phyloP scores from a whole-genome alignment of 2,329 filamentous ascomycete genomes.

The Cercospora zeina region DNA sequence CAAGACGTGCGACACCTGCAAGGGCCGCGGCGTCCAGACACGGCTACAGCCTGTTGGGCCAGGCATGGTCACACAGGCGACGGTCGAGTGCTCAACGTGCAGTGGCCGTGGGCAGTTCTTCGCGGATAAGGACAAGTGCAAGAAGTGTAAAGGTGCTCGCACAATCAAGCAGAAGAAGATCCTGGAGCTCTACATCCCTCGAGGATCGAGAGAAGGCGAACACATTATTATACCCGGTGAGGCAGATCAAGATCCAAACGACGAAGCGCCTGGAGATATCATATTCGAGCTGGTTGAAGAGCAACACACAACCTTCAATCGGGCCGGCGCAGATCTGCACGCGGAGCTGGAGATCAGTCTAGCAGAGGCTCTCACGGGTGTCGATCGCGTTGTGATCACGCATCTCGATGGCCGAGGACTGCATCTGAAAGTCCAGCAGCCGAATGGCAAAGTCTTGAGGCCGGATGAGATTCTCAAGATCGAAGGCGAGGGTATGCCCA shows the following conservation, averaged over 20 bases:
- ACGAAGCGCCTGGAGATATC: slow-evolving; percentile 87
- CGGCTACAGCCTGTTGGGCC: slow-evolving; percentile 81
- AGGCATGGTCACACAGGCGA: slow-evolving; percentile 78
- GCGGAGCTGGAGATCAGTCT: slow-evolving; percentile 80
- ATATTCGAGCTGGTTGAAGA: slow-evolving; percentile 84
- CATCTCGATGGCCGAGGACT: slow-evolving; percentile 94
- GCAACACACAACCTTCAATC: slow-evolving; percentile 76
- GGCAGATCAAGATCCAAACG: slow-evolving; percentile 87
- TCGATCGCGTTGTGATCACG: slow-evolving; percentile 84
- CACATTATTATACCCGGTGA: slow-evolving; percentile 88
- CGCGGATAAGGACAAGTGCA: slow-evolving; percentile 96
- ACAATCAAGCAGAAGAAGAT: slow-evolving; percentile 88
- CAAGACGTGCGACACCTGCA: slow-evolving; percentile 78
- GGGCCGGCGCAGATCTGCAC: slow-evolving; percentile 79
- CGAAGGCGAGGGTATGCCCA: slow-evolving; percentile 87
- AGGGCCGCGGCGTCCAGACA: slow-evolving; percentile 73
- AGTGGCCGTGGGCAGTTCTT: slow-evolving; percentile 80
- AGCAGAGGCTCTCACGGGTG: slow-evolving; percentile 80
- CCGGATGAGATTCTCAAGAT: slow-evolving; percentile 86
- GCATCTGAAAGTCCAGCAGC: slow-evolving; percentile 70
- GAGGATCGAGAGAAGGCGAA: slow-evolving; percentile 77
- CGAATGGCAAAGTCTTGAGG: slow-evolving; percentile 71
- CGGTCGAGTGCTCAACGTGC: slow-evolving; percentile 78
- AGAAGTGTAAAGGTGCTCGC: slow-evolving; percentile 95
- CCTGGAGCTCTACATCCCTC: slow-evolving; percentile 92